phyloP scores from a whole-genome alignment of 129 eudicot genomes.

The Heracleum sosnowskyi region DNA sequence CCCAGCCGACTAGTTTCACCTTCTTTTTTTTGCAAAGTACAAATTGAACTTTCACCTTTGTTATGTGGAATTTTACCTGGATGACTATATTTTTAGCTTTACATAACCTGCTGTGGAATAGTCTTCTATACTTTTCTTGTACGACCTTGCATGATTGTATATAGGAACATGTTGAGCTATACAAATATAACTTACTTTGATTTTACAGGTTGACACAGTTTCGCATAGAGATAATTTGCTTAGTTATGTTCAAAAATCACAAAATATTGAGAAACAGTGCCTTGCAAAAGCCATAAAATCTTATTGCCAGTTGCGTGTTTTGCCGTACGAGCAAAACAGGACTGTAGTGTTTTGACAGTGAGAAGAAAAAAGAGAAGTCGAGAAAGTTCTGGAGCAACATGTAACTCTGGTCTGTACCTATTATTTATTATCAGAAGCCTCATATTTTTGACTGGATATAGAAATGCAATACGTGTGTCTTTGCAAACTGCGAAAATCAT shows the following conservation, averaged over 20 bases:
- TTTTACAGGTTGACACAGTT: constrained; percentile 75
- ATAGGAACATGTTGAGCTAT: background rate
- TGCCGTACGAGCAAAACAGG: constrained; percentile 70
- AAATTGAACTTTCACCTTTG: background rate
- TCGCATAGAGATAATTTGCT: constrained; percentile 84
- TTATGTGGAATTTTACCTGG: background rate
- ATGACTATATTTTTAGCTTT: background rate
- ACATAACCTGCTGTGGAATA: background rate
- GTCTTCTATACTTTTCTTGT: background rate
- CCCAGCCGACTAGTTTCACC: background rate
- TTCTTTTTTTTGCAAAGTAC: background rate
- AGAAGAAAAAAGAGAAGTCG: background rate
- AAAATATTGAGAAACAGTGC: constrained; percentile 91
- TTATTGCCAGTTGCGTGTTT: constrained; percentile 75
- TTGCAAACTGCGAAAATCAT: background rate
- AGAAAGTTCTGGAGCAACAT: background rate
- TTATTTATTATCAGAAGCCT: background rate
- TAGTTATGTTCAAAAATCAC: constrained; percentile 77
- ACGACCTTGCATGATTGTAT: background rate
- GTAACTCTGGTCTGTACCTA: background rate
- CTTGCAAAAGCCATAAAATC: constrained; percentile 84
- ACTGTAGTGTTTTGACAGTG: constrained; percentile 69
- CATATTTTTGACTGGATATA: background rate
- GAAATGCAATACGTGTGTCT: background rate
- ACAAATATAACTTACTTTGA: background rate